These are phyloP conservation scores for Kodamaea ohmeri DNA, from an alignment of 1,139 yeast genomes.

Conservation along the genomic window DNA sequence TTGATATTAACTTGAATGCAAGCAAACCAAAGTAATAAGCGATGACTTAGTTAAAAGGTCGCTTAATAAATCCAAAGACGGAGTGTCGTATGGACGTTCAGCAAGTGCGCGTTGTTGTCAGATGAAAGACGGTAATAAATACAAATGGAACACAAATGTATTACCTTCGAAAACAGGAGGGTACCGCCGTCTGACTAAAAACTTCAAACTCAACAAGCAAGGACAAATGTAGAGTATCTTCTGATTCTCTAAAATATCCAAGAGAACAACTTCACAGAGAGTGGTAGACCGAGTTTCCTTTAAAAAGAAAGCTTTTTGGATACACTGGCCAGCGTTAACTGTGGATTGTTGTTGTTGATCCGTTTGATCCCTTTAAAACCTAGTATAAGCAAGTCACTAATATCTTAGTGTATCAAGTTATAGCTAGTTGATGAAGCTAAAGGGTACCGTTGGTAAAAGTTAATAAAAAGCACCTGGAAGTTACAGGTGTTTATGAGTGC, in stretches of 20 bases:
- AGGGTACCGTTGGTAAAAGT: slow-evolving; percentile 10
- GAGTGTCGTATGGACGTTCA: slow-evolving; percentile 1
- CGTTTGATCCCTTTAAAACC: background rate
- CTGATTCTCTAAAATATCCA: background rate
- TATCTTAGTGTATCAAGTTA: slow-evolving; percentile 2
- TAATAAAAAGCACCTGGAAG: slow-evolving; percentile 10
- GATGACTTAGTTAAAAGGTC: slow-evolving; percentile 47
- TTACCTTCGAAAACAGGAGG: slow-evolving; percentile 1
- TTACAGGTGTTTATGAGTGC: slow-evolving; percentile 10
- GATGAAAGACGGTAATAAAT: background rate
- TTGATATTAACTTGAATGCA: slow-evolving; percentile 1
- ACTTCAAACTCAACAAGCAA: slow-evolving; percentile 4
- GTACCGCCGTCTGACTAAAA: background rate
- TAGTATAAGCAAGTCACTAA: slow-evolving; percentile 6
- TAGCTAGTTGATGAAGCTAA: slow-evolving; percentile 6
- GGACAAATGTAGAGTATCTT: background rate
- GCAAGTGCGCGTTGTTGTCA: slow-evolving; percentile 1
- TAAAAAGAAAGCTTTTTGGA: background rate
- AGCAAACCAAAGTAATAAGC: slow-evolving; percentile 16
- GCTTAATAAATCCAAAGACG: slow-evolving; percentile 12
- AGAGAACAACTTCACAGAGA: background rate
- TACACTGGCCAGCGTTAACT: background rate
- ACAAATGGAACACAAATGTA: slow-evolving; percentile 11
- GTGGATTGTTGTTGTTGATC: slow-evolving; percentile 1
- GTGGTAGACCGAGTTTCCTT: background rate